phyloP scores from a whole-genome alignment of 2,329 filamentous ascomycete genomes.

The Thelonectria olida region DNA sequence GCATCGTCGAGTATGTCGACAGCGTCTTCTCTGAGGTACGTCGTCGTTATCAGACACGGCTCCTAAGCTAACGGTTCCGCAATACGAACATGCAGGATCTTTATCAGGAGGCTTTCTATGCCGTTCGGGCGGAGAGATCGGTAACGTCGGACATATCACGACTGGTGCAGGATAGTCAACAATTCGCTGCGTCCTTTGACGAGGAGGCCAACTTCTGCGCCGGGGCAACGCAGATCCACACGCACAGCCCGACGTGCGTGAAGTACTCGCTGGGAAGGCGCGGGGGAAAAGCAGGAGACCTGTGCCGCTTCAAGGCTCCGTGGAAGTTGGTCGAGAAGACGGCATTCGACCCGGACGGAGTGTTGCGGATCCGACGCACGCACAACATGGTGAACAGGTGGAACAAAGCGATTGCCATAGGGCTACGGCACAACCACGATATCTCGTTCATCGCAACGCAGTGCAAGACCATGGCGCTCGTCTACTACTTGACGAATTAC shows the following conservation, averaged over 20 bases:
- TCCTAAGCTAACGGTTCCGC: background rate
- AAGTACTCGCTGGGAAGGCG: background rate
- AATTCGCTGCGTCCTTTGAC: background rate
- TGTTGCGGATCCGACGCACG: background rate
- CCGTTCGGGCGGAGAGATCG: background rate
- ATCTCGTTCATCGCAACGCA: background rate
- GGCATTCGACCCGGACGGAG: background rate
- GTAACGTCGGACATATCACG: background rate
- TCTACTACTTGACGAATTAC: too few relatives aligned
- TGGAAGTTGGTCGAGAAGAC: background rate
- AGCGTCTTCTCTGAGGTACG: conserved; percentile 15
- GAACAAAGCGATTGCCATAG: background rate
- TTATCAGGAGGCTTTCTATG: too few relatives aligned
- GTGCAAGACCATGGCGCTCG: background rate
- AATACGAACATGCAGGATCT: background rate
- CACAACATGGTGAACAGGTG: too few relatives aligned
- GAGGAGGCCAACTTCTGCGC: too few relatives aligned
- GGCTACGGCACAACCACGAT: background rate
- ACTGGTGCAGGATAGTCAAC: background rate
- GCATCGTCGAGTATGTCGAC: conserved; percentile 12
- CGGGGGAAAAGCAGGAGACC: background rate
- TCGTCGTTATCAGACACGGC: background rate
- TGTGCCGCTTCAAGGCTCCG: conserved; percentile 20
- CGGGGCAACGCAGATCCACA: too few relatives aligned
- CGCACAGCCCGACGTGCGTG: too few relatives aligned